Base-by-base conservation (phyloP, 306 rosid species). In the Leucaena leucocephala region DNA sequence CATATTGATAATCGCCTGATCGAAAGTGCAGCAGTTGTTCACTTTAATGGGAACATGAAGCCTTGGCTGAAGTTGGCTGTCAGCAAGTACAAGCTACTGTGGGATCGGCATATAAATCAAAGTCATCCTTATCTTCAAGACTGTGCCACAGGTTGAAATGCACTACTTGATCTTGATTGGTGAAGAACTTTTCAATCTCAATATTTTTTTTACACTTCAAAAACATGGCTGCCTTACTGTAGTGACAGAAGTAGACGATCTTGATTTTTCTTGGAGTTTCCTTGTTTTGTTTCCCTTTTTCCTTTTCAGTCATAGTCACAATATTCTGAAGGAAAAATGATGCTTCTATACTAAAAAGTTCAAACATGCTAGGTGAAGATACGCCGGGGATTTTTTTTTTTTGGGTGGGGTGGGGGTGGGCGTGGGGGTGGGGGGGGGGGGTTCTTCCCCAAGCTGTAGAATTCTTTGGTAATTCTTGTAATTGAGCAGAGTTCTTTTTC, bases 41-140 rank as follows among this genome's bases (percentile, higher is more conserved):
- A 94, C 85, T 94, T 85, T 13, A 94, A 94, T 16, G 98, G 98
- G 64, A 90, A 89, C 84, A 94, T 94, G 97, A 94, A 94, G 86
- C 98, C 98, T 48, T 94, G 98, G 98, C 87, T 94, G 74, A 90
- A 89, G 90, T 87, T 92, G 85, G 97, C 85, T 67, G 87, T 92
- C 55, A 83, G 88, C 82, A 87, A 90, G 89, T 94, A 94, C 81
- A 92, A 82, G 89, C 93, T 92, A 54, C 78, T 94, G n/a, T 94
- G 98, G 98, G 83, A 87, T 58, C 85, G 81, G 83, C 92, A 92
- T 82, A 81, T 89, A 79, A 92, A 94, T 79, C 93, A 77, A 73
- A 86, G 87, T 90, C 93, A 92, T 77, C 88, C 89, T 44, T 83
- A 87, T 83, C 87, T 92, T 75, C 90, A 81, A 87, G 89, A 87